Evolutionary conservation across 257 asterid genomes (phyloP).

Genomic region (Fraxinus pennsylvanica): DNA sequence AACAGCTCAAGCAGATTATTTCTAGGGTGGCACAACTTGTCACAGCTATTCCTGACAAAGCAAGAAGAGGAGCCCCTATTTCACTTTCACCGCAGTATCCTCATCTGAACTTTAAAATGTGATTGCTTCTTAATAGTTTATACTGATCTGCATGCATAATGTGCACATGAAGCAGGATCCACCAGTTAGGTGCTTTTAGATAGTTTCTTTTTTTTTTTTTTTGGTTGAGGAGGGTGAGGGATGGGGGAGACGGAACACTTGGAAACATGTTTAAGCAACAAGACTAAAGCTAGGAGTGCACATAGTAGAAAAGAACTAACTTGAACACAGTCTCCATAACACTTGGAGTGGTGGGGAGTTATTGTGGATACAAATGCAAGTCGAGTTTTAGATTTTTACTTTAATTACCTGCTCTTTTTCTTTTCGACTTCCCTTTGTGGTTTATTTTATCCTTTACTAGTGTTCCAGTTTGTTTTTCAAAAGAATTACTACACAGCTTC

Average conservation of each 20-base stretch:
- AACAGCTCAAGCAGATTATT: slow-evolving; percentile 54
- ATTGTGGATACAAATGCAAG: slow-evolving; percentile 6
- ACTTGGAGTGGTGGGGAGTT: slow-evolving; percentile 22
- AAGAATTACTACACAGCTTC: slow-evolving; percentile 67
- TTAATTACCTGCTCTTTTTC: background rate
- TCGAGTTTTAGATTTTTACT: background rate
- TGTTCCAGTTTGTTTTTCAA: slow-evolving; percentile 68
- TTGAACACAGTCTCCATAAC: slow-evolving; percentile 11
- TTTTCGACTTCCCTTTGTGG: slow-evolving; percentile 10
- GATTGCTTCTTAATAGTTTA: slow-evolving; percentile 24
- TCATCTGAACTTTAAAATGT: slow-evolving; percentile 21
- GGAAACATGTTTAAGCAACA: slow-evolving; percentile 8
- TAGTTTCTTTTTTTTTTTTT: background rate
- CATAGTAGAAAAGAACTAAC: slow-evolving; percentile 18
- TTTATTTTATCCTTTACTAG: slow-evolving; percentile 43
- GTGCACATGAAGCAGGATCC: slow-evolving; percentile 14
- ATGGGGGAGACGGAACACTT: slow-evolving; percentile 2
- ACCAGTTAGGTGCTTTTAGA: slow-evolving; percentile 15
- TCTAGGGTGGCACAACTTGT: slow-evolving; percentile 67
- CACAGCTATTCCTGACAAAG: slow-evolving; percentile 93
- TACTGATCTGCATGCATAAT: slow-evolving; percentile 15
- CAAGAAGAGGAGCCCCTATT: slow-evolving; percentile 65
- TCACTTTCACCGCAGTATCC: slow-evolving; percentile 88
- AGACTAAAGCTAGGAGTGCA: background rate
- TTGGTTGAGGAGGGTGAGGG: too few species aligned